Evolutionary conservation across 1,139 yeast species (phyloP), one percentile per base, ranked within the genome.

Genomic region (Yamadazyma aaseri): DNA sequence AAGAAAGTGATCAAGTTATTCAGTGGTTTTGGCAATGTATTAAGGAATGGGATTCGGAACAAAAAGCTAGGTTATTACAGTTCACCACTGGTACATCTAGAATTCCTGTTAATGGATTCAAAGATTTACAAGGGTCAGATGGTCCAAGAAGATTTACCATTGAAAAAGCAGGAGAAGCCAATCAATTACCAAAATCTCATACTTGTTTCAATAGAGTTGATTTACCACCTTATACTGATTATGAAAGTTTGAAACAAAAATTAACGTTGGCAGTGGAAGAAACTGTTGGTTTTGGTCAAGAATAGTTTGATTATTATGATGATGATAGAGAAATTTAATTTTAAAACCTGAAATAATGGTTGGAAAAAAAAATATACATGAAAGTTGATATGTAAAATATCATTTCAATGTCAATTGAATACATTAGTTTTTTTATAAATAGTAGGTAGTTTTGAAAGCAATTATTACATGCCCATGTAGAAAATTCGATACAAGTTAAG

Each of bases 1-100:
- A 89, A 57, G 98, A 92, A 64, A 80, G 79, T 46, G 98, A 94
- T 63, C 96, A 89, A 64, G 96, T 89, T 35, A 82, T 92, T 46
- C 95, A 89, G 67, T 92, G 97, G 97, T 92, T 92, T 76, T 92
- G 98, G 98, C 81, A 79, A 61, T 84, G 95, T 65, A 81, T 94
- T 49, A 74, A 83, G 35, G 86, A 83, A 56, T 90, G 97, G 97
- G 97, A 90, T 58, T 79, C 90, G 34, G 98, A 92, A 63, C 97
- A 90, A 60, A 86, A 90, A 63, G 96, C 97, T 2, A 79, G 98
- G 62, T 71, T 92, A 55, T 71, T 92, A 52, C 98, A 94, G 64
- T 92, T 92, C 57, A 90, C 97, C 13, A 92, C 99, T 1, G 99
- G 99, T 71, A 92, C 98, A 2, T 87, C 97, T 16, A 85, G 99